Conservation (phyloP, 2,329 filamentous ascomycete genomes). For the Curvularia sp. region DNA sequence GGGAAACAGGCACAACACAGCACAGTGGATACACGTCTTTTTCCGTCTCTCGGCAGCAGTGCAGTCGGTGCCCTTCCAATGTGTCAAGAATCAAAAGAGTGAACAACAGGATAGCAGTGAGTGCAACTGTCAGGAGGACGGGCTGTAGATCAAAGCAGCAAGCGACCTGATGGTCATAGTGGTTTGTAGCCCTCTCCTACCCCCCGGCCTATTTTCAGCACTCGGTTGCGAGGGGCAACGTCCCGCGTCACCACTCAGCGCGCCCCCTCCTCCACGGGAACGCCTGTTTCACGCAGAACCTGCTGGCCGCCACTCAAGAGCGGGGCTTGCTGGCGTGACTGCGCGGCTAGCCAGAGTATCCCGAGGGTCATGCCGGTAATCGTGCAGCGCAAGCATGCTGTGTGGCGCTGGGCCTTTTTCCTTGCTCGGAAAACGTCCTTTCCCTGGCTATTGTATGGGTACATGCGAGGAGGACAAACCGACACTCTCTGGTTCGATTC, state of each 20-base stretch:
- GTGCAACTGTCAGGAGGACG: slow-evolving; percentile 38
- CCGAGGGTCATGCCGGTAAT: slow-evolving; percentile 17
- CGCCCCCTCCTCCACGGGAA: slow-evolving; percentile 30
- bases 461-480: neutral
- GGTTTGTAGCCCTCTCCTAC: slow-evolving; percentile 5
- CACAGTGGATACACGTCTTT: neutral
- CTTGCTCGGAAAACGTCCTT: neutral
- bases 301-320: slow-evolving; percentile 42
- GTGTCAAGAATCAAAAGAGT: slow-evolving; percentile 7
- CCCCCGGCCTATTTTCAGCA: slow-evolving; percentile 31
- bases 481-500: neutral
- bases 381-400: slow-evolving; percentile 45
- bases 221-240: slow-evolving; percentile 31
- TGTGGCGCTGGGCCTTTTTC: neutral
- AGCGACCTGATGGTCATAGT: slow-evolving; percentile 32
- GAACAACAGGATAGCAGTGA: slow-evolving; percentile 30
- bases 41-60: neutral
- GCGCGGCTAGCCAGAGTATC: slow-evolving; percentile 10
- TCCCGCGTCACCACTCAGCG: slow-evolving; percentile 22
- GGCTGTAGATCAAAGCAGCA: slow-evolving; percentile 23
- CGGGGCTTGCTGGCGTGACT: slow-evolving; percentile 10
- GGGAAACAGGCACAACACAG: slow-evolving; percentile 1
- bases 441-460: neutral
- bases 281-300: slow-evolving; percentile 29
- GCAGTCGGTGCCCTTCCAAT: neutral